Evolutionary conservation across 805 yeast genomes (phyloP).

Genomic region (Nakazawaea pomicola): DNA sequence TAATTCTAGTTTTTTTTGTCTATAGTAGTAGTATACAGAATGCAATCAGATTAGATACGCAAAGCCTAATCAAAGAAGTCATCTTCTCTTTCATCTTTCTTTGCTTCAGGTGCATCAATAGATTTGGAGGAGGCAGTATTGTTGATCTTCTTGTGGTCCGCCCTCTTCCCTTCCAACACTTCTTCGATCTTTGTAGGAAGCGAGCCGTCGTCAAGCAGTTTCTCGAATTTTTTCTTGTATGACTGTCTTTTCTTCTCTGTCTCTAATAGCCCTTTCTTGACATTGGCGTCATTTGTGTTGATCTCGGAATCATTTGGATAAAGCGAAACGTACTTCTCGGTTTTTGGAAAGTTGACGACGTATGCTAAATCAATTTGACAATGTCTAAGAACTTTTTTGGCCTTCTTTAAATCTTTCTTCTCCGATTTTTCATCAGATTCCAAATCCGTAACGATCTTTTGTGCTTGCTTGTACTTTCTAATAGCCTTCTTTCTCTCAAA

Average conservation of each 20-base stretch:
- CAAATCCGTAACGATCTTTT: constrained; percentile 32
- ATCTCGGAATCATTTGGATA: constrained; percentile 45
- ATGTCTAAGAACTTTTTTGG: constrained; percentile 47
- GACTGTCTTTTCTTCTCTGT: constrained; percentile 39
- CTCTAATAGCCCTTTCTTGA: constrained; percentile 36
- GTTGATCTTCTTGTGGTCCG: constrained; percentile 15
- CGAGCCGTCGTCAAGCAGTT: constrained; percentile 44
- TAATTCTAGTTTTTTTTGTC: too few species aligned
- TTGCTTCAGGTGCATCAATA: constrained; percentile 12
- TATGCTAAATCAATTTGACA: constrained; percentile 70
- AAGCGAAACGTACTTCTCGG: constrained; percentile 73
- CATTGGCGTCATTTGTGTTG: constrained; percentile 27
- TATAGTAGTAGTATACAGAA: too few species aligned
- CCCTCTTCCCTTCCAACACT: constrained; percentile 33
- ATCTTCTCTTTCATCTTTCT: constrained; percentile 4
- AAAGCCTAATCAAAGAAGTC: constrained; percentile 16
- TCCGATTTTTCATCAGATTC: constrained; percentile 24
- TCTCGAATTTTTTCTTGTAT: constrained; percentile 49
- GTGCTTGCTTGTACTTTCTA: constrained; percentile 57
- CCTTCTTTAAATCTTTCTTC: constrained; percentile 24
- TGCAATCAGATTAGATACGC: too few species aligned
- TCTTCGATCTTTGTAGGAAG: constrained; percentile 50
- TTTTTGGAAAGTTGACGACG: constrained; percentile 70
- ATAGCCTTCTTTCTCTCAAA: constrained; percentile 85
- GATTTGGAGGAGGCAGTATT: background rate